Evolutionary conservation across 805 yeast species (phyloP).

Genomic region (Millerozyma miso): DNA sequence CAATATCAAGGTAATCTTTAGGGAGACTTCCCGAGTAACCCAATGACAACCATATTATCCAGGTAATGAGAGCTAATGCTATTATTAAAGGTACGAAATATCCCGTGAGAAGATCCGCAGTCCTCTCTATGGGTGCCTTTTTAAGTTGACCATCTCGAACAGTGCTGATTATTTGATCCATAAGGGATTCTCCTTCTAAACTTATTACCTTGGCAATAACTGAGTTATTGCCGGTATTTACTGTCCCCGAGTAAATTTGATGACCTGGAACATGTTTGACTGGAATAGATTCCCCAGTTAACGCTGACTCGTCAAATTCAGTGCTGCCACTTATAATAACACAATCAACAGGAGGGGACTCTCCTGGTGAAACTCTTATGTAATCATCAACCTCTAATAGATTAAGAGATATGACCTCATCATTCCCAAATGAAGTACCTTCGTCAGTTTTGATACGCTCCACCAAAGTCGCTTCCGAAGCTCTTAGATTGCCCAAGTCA

Average conservation of each 20-base stretch:
- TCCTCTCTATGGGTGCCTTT: conserved; percentile 68
- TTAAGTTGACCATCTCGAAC: conserved; percentile 72
- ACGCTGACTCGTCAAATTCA: conserved; percentile 57
- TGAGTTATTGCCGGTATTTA: conserved; percentile 55
- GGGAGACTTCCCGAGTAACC: conserved; percentile 57
- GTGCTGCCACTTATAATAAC: conserved; percentile 44
- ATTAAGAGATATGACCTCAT: conserved; percentile 34
- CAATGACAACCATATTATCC: conserved; percentile 64
- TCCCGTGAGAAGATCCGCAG: conserved; percentile 66
- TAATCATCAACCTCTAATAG: conserved; percentile 50
- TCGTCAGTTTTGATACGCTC: conserved; percentile 10
- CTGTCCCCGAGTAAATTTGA: conserved; percentile 68
- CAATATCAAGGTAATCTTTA: conserved; percentile 50
- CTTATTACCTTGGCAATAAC: conserved; percentile 54
- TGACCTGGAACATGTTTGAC: conserved; percentile 57
- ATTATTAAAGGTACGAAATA: conserved; percentile 70
- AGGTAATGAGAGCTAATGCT: conserved; percentile 54
- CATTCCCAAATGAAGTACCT: conserved; percentile 18
- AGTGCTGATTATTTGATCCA: conserved; percentile 65
- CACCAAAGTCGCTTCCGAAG: conserved; percentile 44
- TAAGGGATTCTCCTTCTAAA: conserved; percentile 58
- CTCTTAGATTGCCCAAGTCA: conserved; percentile 48
- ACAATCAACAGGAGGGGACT: conserved; percentile 58
- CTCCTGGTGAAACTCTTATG: conserved; percentile 49
- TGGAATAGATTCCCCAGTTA: conserved; percentile 61